Base-by-base conservation (phyloP, 805 yeast genomes). In the Candida easanensis region DNA sequence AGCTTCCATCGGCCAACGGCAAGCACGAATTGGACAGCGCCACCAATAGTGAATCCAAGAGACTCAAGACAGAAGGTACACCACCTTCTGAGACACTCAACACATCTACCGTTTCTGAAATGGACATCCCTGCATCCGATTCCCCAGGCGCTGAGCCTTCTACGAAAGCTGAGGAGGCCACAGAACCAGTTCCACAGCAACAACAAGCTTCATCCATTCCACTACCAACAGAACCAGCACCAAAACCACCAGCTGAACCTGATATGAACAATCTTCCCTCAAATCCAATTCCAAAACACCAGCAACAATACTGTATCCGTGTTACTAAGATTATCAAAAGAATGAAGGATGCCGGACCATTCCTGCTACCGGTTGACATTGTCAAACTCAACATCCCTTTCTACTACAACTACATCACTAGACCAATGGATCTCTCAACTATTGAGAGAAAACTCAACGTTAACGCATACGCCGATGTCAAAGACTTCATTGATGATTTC, bases 351-450 rank as follows among this genome's bases (percentile, higher is more conserved):
- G 95, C 98, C 1, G 79, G 73, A 14, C 98, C 98, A 2, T 93
- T 93, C 60, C 60, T 88, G 35, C 78, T 71, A 39, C 99, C 99
- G 0, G 99, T 93, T 17, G 98, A 93, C 62, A 85, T 78, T 3
- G 82, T 84, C 38, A 88, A 87, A 60, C 77, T 88, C 48, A 88
- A 90, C 57, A 86, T 93, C 43, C 99, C 99, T 3, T 80, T 85
- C 50, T 93, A 93, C 63, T 88, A 83, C 63, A 89, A 88, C 56
- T 80, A 78, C 57, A 80, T 93, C 56, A 74, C 77, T 51, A 73
- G 83, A 56, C 99, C 99, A 31, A 93, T 93, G 97, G 98, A 91
- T 63, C 70, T 93, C 26, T 77, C 90, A 4, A 88, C 97, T 2
- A 86, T 93, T 51, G 99, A 93, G 65, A 78, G 76, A 55, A 91